A percentile compares a stretch with the other conserved stretches of the same genome.
Evolutionary conservation across 192 early-diverging fungal genomes (phyloP).

Genomic region (Phycomyces nitens): DNA sequence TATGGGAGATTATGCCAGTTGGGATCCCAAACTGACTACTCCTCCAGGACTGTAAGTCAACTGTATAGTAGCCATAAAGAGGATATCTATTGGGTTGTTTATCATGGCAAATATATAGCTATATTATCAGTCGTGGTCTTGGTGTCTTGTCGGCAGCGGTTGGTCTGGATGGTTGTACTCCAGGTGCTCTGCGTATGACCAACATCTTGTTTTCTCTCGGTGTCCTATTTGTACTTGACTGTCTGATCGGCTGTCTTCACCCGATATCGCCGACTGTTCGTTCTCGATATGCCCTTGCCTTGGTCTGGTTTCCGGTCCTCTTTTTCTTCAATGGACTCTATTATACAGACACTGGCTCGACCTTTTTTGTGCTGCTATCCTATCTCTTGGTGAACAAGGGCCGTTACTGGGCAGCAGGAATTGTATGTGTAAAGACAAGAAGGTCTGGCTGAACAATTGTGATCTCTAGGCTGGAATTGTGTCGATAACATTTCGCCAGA

Average conservation of each 20-base stretch:
- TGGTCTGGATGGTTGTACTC: slow-evolving; percentile 17
- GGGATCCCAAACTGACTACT: slow-evolving; percentile 96
- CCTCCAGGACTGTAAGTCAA: slow-evolving; percentile 86
- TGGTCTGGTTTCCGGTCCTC: slow-evolving; percentile 71
- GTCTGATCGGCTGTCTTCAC: slow-evolving; percentile 40
- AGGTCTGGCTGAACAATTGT: background rate
- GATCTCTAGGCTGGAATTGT: slow-evolving; percentile 27
- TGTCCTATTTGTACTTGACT: slow-evolving; percentile 44
- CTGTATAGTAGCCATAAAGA: background rate
- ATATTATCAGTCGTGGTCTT: slow-evolving; percentile 24
- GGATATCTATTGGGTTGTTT: background rate
- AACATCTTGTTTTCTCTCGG: slow-evolving; percentile 65
- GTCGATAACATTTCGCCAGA: slow-evolving; percentile 80
- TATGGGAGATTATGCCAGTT: slow-evolving; percentile 58
- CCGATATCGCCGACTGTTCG: slow-evolving; percentile 17
- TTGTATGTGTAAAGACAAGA: slow-evolving; percentile 39
- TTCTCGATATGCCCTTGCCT: slow-evolving; percentile 35
- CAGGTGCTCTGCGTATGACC: slow-evolving; percentile 48
- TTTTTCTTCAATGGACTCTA: slow-evolving; percentile 89
- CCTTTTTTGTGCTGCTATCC: slow-evolving; percentile 70
- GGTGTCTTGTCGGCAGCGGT: background rate
- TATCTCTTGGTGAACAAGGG: slow-evolving; percentile 54
- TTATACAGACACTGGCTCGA: slow-evolving; percentile 89
- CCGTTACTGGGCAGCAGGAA: slow-evolving; percentile 48
- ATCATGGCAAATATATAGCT: slow-evolving; percentile 9